Percentiles rank a stretch among this genome's conserved stretches.
phyloP scores from a whole-genome alignment of 352 stramenopile genomes.

The Thraustotheca clavata region DNA sequence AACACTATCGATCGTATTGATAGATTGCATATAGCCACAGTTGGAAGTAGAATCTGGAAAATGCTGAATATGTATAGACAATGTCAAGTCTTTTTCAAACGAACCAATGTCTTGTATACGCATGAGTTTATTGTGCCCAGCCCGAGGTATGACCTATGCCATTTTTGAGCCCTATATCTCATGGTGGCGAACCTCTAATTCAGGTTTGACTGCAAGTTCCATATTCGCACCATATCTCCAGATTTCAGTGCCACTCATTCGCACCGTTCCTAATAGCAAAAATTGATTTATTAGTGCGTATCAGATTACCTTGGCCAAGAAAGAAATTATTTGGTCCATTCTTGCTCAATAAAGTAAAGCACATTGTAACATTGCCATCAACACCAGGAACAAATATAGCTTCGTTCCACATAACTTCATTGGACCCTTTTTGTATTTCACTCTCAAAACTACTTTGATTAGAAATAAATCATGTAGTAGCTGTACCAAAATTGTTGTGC shows the following conservation, averaged over 20 bases:
- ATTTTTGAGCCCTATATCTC: too few relatives aligned
- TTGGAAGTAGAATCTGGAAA: slow-evolving; percentile 42
- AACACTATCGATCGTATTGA: slow-evolving; percentile 50
- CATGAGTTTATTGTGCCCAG: slow-evolving; percentile 21
- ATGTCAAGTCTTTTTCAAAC: slow-evolving; percentile 25
- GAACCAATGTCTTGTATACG: slow-evolving; percentile 21
- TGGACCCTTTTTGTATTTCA: slow-evolving; percentile 31
- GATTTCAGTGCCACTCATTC: slow-evolving; percentile 37
- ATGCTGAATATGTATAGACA: slow-evolving; percentile 38
- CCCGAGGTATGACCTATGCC: slow-evolving; percentile 10
- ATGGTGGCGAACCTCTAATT: slow-evolving; percentile 38
- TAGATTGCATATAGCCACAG: slow-evolving; percentile 61
- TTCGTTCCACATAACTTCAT: slow-evolving; percentile 46
- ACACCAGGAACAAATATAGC: slow-evolving; percentile 46
- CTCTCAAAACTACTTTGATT: slow-evolving; percentile 36
- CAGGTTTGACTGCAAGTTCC: slow-evolving; percentile 34
- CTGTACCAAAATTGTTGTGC: slow-evolving; percentile 42
- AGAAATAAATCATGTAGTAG: neutral
- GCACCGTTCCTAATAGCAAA: slow-evolving; percentile 20
- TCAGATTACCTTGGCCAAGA: slow-evolving; percentile 38
- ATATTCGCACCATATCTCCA: slow-evolving; percentile 36
- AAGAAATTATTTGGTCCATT: slow-evolving; percentile 75
- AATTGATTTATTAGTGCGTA: neutral
- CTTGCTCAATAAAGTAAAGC: slow-evolving; percentile 58
- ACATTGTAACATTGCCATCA: slow-evolving; percentile 50